Conservation (phyloP, 139 green algal genomes). For the Coelastrella sp. region DNA sequence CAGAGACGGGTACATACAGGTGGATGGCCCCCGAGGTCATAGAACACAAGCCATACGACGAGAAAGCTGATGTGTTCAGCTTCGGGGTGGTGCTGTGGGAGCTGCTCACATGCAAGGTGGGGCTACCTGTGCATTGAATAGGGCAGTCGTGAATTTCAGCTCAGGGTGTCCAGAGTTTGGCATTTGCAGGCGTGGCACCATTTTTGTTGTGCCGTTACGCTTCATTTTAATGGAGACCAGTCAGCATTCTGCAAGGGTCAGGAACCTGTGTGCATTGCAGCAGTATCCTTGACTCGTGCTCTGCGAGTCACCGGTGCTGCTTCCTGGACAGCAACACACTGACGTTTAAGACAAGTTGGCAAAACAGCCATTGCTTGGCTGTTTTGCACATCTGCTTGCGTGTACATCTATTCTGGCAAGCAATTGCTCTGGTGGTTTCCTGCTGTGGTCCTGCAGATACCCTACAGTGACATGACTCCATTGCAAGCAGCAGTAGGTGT, state of each 20-base stretch:
- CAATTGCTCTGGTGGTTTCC: background rate
- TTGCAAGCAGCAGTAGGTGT: slow-evolving; percentile 92
- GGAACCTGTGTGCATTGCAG: no score
- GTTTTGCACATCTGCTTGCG: background rate
- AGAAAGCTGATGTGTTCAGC: slow-evolving; percentile 93
- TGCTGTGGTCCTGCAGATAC: slow-evolving; percentile 63
- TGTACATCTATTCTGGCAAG: background rate
- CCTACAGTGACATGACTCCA: slow-evolving; percentile 95
- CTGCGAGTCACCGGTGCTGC: no score
- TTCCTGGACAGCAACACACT: background rate
- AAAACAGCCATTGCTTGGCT: no score
- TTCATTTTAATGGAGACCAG: no score
- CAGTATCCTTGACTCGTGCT: no score
- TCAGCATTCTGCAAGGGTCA: no score
- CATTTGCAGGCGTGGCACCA: no score
- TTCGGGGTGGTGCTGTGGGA: slow-evolving; percentile 95
- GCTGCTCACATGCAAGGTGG: slow-evolving; percentile 88
- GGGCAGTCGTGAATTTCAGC: no score
- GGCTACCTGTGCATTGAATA: background rate
- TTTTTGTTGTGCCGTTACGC: no score
- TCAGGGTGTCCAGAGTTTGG: no score
- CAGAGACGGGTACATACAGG: slow-evolving; percentile 99
- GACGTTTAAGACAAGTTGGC: background rate
- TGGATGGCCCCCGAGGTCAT: slow-evolving; percentile 99
- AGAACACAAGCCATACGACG: slow-evolving; percentile 95